Evolutionary conservation across 2,329 filamentous ascomycete genomes (phyloP).

Genomic region (Aspergillus hortae): DNA sequence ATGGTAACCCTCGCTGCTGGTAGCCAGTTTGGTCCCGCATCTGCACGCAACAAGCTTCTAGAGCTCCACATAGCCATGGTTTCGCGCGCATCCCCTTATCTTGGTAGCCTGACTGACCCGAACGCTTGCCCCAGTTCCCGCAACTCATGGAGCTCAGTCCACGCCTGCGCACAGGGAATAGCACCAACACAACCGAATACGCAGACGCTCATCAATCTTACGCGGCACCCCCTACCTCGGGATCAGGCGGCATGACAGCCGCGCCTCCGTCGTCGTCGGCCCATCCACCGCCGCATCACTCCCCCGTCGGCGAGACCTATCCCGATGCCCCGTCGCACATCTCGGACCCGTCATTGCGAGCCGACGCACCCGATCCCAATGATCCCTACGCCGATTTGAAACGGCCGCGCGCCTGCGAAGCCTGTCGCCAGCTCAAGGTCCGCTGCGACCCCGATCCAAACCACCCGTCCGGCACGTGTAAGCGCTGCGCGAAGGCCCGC

Average conservation of each 20-base stretch:
- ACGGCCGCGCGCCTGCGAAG: slow-evolving; percentile 69
- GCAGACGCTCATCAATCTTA: too few relatives aligned
- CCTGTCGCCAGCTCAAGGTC: slow-evolving; percentile 73
- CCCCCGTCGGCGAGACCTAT: slow-evolving; percentile 16
- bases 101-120: slow-evolving; percentile 8
- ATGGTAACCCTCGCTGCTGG: too few relatives aligned
- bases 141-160: slow-evolving; percentile 33
- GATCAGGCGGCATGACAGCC: too few relatives aligned
- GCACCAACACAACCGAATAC: slow-evolving; percentile 9
- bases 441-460: slow-evolving; percentile 73
- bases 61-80: not conserved
- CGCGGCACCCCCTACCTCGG: too few relatives aligned
- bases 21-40: too few relatives aligned
- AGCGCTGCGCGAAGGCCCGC: slow-evolving; percentile 76
- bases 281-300: not conserved
- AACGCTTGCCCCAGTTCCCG: slow-evolving; percentile 9
- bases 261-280: not conserved
- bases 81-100: not conserved
- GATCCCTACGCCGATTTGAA: slow-evolving; percentile 51
- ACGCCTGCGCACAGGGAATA: slow-evolving; percentile 20
- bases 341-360: not conserved
- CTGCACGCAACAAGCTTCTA: too few relatives aligned
- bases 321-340: slow-evolving; percentile 21
- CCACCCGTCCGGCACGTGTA: slow-evolving; percentile 63
- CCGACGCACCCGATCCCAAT: slow-evolving; percentile 14